Conservation (phyloP, 139 green algal species). For the Bryopsis sp. region DNA sequence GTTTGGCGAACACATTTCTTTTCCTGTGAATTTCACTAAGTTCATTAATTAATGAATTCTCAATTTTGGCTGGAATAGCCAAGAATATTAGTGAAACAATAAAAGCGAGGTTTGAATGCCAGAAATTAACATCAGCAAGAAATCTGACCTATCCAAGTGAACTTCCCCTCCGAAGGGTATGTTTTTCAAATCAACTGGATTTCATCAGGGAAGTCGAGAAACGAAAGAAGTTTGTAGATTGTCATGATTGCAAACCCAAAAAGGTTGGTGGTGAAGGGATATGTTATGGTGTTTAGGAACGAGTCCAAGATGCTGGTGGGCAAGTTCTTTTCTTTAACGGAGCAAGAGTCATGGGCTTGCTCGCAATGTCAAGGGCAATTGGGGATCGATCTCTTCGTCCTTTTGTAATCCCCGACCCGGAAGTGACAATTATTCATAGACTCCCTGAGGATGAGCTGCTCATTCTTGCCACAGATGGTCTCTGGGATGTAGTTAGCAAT, state of each 20-base stretch:
- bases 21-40: neutral
- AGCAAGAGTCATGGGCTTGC: slow-evolving; percentile 67
- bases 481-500: slow-evolving; percentile 41
- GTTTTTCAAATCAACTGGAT: neutral
- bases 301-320: slow-evolving; percentile 63
- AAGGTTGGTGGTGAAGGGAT: no score
- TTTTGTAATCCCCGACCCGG: slow-evolving; percentile 61
- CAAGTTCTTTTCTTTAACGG: slow-evolving; percentile 75
- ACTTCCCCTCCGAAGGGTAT: neutral
- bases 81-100: neutral
- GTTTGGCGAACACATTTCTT: neutral
- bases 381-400: slow-evolving; percentile 56
- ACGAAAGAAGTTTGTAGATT: no score
- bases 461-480: slow-evolving; percentile 45
- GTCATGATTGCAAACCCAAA: neutral
- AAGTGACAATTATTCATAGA: slow-evolving; percentile 38
- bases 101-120: neutral
- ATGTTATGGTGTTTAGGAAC: slow-evolving; percentile 25
- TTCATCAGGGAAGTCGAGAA: no score
- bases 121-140: neutral
- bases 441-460: slow-evolving; percentile 49
- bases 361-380: slow-evolving; percentile 72
- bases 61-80: neutral
- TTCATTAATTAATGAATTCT: slow-evolving; percentile 1
- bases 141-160: neutral